phyloP scores from a whole-genome alignment of 2,329 filamentous ascomycete genomes.

The Fusarium protoensiforme region DNA sequence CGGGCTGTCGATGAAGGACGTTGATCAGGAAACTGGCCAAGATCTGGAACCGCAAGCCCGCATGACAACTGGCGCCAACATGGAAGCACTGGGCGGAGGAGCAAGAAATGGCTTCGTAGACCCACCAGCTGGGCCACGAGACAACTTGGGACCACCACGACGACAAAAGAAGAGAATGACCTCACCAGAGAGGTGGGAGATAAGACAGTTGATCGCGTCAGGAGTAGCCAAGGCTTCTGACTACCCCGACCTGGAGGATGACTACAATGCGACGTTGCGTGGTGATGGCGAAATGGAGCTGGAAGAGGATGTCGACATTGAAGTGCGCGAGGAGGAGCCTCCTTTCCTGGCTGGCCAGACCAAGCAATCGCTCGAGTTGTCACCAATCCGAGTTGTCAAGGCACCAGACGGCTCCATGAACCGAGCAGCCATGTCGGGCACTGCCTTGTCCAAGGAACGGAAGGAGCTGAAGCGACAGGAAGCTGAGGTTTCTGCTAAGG shows the following conservation, averaged over 20 bases:
- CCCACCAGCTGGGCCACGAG: constrained; percentile 47
- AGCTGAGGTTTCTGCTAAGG: constrained; percentile 77
- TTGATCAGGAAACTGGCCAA: constrained; percentile 87
- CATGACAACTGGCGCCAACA: constrained; percentile 90
- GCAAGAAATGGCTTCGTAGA: constrained; percentile 67
- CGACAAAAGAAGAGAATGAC: constrained; percentile 91
- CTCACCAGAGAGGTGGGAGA: constrained; percentile 97
- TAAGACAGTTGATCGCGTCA: constrained; percentile 94
- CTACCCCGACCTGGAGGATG: constrained; percentile 93
- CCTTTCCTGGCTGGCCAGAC: constrained; percentile 96
- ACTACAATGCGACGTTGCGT: constrained; percentile 87
- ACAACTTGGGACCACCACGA: constrained; percentile 57
- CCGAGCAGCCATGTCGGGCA: constrained; percentile 93
- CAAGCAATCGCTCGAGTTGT: constrained; percentile 93
- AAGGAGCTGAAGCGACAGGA: constrained; percentile 91
- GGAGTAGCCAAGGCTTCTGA: constrained; percentile 93
- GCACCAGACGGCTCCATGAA: constrained; percentile 99
- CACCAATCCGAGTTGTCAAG: constrained; percentile 95
- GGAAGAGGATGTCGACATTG: constrained; percentile 97
- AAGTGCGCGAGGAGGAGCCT: constrained; percentile 94
- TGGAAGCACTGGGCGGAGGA: constrained; percentile 78
- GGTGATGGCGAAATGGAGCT: constrained; percentile 90
- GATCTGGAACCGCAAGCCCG: constrained; percentile 83
- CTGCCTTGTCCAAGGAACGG: constrained; percentile 87
- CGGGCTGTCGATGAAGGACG: constrained; percentile 96